Conservation (phyloP, 2,329 filamentous ascomycete species). For the Hypoxylon sp. region DNA sequence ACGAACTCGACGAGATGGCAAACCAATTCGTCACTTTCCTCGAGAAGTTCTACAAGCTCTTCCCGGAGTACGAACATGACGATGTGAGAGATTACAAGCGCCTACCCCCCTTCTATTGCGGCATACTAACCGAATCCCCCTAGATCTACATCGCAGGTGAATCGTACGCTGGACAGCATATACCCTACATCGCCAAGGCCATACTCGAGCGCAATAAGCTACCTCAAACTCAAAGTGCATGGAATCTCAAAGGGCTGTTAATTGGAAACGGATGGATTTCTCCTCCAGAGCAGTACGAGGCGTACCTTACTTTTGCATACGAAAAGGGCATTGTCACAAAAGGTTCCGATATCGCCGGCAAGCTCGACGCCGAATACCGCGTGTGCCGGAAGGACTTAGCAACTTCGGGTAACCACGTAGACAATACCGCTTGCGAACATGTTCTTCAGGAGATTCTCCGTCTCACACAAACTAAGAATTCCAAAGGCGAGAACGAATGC, state of each 20-base stretch:
- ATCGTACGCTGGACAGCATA: slow-evolving; percentile 96
- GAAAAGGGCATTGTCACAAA: slow-evolving; percentile 79
- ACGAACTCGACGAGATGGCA: slow-evolving; percentile 90
- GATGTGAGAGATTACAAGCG: slow-evolving; percentile 75
- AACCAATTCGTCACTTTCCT: slow-evolving; percentile 89
- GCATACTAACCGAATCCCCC: slow-evolving; percentile 26
- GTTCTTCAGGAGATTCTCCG: slow-evolving; percentile 82
- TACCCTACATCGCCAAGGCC: slow-evolving; percentile 94
- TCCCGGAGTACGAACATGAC: slow-evolving; percentile 91
- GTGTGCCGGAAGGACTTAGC: slow-evolving; percentile 76
- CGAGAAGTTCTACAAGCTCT: slow-evolving; percentile 90
- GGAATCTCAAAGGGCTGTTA: slow-evolving; percentile 87
- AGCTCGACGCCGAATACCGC: slow-evolving; percentile 77
- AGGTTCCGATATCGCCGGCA: slow-evolving; percentile 73
- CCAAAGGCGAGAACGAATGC: slow-evolving; percentile 72
- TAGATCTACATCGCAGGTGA: slow-evolving; percentile 96
- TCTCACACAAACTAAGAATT: slow-evolving; percentile 69
- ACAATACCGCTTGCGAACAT: slow-evolving; percentile 79
- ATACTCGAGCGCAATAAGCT: slow-evolving; percentile 89
- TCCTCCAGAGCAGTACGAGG: slow-evolving; percentile 87
- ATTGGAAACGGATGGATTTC: slow-evolving; percentile 99
- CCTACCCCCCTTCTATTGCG: neutral
- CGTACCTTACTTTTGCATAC: slow-evolving; percentile 87
- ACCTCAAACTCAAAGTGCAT: slow-evolving; percentile 65
- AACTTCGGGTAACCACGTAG: slow-evolving; percentile 70